These are phyloP conservation scores for Ophiognomonia clavigignenti-juglandacearum DNA, from an alignment of 2,329 filamentous ascomycete species.

Conservation along the genomic window DNA sequence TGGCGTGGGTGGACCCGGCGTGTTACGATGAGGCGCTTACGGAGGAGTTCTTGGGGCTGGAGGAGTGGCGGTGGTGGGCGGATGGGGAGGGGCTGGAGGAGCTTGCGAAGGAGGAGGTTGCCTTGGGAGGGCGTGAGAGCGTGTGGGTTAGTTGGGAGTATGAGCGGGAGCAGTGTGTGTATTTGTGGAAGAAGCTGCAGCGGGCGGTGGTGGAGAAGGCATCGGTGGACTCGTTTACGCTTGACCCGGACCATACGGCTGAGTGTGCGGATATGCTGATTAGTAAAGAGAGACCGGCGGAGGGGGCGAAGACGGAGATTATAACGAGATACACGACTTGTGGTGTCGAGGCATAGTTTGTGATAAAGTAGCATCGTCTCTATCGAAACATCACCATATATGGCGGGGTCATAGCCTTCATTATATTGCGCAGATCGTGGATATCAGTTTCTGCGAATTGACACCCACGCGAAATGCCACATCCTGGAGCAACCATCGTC, in stretches of 20 bases:
- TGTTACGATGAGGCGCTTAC: conserved; percentile 13
- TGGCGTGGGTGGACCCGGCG: conserved; percentile 18
- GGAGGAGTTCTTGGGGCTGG: background rate
- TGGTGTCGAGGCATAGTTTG: background rate
- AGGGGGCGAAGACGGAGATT: background rate
- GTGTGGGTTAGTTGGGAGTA: background rate
- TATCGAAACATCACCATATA: background rate
- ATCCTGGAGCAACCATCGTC: no score
- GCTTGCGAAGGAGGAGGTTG: background rate
- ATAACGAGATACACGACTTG: background rate
- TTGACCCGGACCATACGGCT: background rate
- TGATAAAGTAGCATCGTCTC: no score
- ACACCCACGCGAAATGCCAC: no score
- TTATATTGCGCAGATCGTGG: no score
- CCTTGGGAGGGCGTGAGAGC: background rate
- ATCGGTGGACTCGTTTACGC: conserved; percentile 1
- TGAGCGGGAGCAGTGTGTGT: conserved; percentile 2
- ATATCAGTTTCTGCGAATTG: no score
- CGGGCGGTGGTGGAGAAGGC: background rate
- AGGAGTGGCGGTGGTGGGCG: background rate
- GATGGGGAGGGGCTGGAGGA: background rate
- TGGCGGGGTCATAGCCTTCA: background rate
- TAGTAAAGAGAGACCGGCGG: background rate
- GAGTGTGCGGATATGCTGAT: background rate
- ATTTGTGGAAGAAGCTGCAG: conserved; percentile 2